Conservation (phyloP, 805 yeast species). For the Blastobotrys mokoenaii region DNA sequence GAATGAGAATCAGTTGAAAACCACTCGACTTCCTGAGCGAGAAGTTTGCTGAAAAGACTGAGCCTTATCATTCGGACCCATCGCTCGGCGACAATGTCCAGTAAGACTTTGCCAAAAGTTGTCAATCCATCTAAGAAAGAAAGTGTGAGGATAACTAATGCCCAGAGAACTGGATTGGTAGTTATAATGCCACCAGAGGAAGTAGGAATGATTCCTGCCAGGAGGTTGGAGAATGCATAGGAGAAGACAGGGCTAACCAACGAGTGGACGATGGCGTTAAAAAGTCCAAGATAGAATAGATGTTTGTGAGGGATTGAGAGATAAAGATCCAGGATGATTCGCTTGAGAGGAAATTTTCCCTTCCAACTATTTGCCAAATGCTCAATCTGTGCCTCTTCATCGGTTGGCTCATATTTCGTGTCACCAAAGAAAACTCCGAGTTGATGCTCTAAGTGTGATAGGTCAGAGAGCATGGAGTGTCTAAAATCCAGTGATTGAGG, state of each 20-base stretch:
- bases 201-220: slow-evolving; percentile 52
- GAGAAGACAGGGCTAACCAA: slow-evolving; percentile 70
- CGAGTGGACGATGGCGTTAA: slow-evolving; percentile 49
- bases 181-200: slow-evolving; percentile 6
- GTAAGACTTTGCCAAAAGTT: slow-evolving; percentile 41
- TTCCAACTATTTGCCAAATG: too few relatives aligned
- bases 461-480: too few relatives aligned
- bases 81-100: slow-evolving; percentile 52
- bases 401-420: too few relatives aligned
- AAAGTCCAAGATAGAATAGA: slow-evolving; percentile 39
- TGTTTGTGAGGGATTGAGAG: not conserved
- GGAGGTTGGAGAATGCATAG: slow-evolving; percentile 60
- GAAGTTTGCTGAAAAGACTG: slow-evolving; percentile 38
- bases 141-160: slow-evolving; percentile 53
- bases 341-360: too few relatives aligned
- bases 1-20: slow-evolving; percentile 32
- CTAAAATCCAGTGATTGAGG: too few relatives aligned
- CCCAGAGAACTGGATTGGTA: slow-evolving; percentile 44
- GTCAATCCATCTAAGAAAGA: slow-evolving; percentile 55
- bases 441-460: too few relatives aligned
- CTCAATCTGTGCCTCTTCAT: too few relatives aligned
- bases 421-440: too few relatives aligned
- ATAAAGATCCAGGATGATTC: too few relatives aligned
- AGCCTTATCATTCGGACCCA: slow-evolving; percentile 55
- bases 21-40: slow-evolving; percentile 46